These are phyloP conservation scores for Ambrosiella cleistominuta DNA, from an alignment of 2,329 filamentous ascomycete species.

Conservation along the genomic window DNA sequence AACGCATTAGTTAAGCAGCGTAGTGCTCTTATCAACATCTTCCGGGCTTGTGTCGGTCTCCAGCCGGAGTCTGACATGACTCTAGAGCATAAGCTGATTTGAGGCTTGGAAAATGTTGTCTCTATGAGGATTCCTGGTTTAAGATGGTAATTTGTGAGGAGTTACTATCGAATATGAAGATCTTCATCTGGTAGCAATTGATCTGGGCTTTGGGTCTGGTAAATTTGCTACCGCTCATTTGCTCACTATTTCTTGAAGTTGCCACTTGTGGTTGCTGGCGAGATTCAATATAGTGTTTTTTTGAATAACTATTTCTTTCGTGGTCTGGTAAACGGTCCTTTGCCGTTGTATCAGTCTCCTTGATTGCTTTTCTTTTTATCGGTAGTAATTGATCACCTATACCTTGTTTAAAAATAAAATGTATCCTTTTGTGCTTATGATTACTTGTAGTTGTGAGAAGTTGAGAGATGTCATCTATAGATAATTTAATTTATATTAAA, in stretches of 20 bases:
- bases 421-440: background rate
- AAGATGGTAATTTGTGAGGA: background rate
- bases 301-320: background rate
- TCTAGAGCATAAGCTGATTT: slow-evolving; percentile 89
- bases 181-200: background rate
- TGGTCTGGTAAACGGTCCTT: background rate
- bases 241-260: background rate
- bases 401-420: background rate
- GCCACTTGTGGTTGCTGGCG: background rate
- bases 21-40: slow-evolving; percentile 87
- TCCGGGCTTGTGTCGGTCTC: slow-evolving; percentile 90
- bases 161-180: background rate
- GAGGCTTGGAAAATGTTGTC: background rate
- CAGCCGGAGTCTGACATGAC: slow-evolving; percentile 99
- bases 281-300: background rate
- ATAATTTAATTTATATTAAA: background rate
- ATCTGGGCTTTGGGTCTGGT: no score
- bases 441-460: background rate
- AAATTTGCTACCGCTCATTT: background rate
- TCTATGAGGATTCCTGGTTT: background rate
- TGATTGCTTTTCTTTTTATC: background rate
- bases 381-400: background rate
- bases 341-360: background rate
- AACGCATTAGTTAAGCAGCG: slow-evolving; percentile 95
- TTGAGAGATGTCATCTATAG: background rate